Conservation (phyloP, 495 filamentous ascomycete genomes). For the Daldinia bambusicola region DNA sequence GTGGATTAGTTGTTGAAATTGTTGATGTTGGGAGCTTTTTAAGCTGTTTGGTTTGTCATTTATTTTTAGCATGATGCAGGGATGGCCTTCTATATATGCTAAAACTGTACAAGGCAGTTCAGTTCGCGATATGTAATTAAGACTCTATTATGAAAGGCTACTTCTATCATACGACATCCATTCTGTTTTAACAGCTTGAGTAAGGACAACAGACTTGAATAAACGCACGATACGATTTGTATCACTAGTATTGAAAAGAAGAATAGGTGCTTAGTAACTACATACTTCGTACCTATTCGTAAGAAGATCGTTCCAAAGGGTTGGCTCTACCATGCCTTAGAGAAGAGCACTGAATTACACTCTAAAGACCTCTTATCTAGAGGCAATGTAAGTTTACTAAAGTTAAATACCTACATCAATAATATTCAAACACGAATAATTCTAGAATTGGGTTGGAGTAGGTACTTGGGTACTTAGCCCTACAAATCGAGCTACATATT, state of each 20-base stretch:
- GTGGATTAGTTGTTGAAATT: not conserved
- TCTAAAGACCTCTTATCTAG: no score
- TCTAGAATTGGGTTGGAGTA: not conserved
- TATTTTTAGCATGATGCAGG: not conserved
- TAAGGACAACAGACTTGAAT: not conserved
- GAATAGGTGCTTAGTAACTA: not conserved
- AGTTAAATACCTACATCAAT: no score
- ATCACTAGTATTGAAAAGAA: not conserved
- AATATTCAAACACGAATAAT: no score
- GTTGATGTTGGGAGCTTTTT: not conserved
- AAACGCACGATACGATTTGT: not conserved
- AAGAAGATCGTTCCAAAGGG: no score
- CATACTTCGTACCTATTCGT: not conserved
- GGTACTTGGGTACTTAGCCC: conserved; percentile 2
- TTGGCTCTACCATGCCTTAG: no score
- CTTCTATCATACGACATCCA: no score
- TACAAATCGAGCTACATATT: not conserved
- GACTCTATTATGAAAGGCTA: not conserved
- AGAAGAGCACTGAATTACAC: no score
- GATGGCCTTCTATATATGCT: not conserved
- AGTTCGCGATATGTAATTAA: not conserved
- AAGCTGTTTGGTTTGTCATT: not conserved
- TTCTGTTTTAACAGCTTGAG: no score
- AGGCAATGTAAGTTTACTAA: no score
- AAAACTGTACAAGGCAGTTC: not conserved